A percentile compares a stretch with the other conserved stretches of the same genome.
These are phyloP conservation scores for Xylaria sp. DNA, from an alignment of 2,329 filamentous ascomycete genomes.

Conservation along the genomic window DNA sequence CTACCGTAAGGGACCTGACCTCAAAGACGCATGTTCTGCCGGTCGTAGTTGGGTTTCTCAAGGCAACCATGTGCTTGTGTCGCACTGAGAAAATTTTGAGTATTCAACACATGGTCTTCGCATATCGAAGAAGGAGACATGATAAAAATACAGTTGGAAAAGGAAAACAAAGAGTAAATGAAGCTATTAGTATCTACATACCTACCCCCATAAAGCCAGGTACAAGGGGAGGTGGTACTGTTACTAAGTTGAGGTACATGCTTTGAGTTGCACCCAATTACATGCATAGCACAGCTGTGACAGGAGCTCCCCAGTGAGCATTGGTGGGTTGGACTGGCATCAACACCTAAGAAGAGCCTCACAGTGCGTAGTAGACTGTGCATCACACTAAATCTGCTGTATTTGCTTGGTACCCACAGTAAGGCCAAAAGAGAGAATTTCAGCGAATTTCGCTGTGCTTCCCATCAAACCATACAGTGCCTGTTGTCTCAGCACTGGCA, in stretches of 20 bases:
- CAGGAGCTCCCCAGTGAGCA: background rate
- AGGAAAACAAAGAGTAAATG: background rate
- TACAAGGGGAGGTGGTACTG: constrained; percentile 8
- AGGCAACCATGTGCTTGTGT: background rate
- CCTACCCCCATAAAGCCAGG: background rate
- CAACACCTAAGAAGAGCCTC: constrained; percentile 4
- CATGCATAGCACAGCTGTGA: background rate
- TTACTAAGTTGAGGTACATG: constrained; percentile 1
- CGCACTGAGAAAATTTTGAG: background rate
- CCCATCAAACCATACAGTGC: constrained; percentile 28
- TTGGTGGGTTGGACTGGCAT: background rate
- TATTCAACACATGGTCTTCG: background rate
- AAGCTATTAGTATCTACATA: background rate
- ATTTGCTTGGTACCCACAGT: constrained; percentile 25
- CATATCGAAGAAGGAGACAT: background rate
- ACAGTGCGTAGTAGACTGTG: constrained; percentile 17
- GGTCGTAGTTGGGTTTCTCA: background rate
- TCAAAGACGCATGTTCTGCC: background rate
- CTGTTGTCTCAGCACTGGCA: background rate
- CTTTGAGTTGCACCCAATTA: background rate
- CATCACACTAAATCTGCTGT: background rate
- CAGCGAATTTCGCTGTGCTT: constrained; percentile 11
- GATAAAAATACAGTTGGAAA: constrained; percentile 3
- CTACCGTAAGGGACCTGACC: constrained; percentile 4
- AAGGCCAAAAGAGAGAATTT: constrained; percentile 5